These are phyloP conservation scores for Magnolia changhungtana DNA, from an alignment of 164 flowering plant species.

Conservation along the genomic window DNA sequence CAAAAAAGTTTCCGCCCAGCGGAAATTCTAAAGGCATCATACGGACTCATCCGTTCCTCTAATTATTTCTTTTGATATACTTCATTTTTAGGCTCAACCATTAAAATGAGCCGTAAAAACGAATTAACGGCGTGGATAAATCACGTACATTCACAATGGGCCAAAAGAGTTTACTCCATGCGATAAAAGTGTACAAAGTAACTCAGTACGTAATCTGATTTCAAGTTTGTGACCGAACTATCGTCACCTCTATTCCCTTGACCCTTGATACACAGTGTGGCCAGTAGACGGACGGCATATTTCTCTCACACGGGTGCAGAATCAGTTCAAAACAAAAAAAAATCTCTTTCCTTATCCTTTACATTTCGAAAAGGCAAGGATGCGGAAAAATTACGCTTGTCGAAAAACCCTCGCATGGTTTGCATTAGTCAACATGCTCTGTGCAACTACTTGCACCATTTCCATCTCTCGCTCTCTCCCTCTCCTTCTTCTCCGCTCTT, in stretches of 20 bases:
- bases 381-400: neutral
- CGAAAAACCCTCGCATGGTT: neutral
- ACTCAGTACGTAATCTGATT: too few relatives aligned
- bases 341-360: neutral
- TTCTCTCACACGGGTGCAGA: neutral
- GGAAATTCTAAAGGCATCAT: too few relatives aligned
- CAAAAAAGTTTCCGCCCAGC: too few relatives aligned
- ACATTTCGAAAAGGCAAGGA: neutral
- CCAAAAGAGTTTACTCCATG: too few relatives aligned
- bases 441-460: neutral
- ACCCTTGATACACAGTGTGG: neutral
- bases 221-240: too few relatives aligned
- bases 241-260: neutral
- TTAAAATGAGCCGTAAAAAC: too few relatives aligned
- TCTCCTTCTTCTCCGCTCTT: conserved; percentile 6
- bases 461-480: conserved; percentile 34
- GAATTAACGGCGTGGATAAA: too few relatives aligned
- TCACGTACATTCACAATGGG: too few relatives aligned
- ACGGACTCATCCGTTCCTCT: too few relatives aligned
- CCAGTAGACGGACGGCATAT: neutral
- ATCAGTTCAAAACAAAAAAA: neutral
- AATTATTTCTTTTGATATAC: too few relatives aligned
- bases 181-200: too few relatives aligned
- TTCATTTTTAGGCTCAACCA: too few relatives aligned
- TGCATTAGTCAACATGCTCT: neutral